Evolutionary conservation across 768 basidiomycete genomes (phyloP), one percentile per base, ranked within the genome.

Genomic region (Kwoniella sp.): DNA sequence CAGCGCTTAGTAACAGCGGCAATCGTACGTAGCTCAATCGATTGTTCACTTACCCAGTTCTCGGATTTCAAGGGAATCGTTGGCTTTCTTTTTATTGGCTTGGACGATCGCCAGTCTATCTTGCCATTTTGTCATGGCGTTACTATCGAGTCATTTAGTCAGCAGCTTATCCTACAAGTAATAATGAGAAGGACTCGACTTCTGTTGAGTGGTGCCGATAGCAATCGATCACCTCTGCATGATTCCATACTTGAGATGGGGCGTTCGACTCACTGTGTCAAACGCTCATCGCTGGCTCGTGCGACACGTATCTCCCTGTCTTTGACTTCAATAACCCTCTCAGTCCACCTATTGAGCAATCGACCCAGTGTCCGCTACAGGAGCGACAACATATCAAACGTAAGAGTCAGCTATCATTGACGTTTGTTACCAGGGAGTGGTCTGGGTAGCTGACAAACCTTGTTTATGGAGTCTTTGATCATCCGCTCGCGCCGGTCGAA

Each of bases 251-350:
- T n/a, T n/a, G 8, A 10, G 40, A 24, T 9, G 37, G 26, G 9
- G 7, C 36, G 30, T 4, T 51, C 4, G 1, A 50, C 64, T 49
- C 22, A 69, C 67, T 60, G 44, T 1, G 64, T 46, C 9, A 65
- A 21, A 2, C 47, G 44, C 8, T 29, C 40, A 33, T 68, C 52
- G 19, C 70, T 55, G 29, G 62, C 49, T 67, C 70, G 9, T 59
- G 54, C 12, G 63, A 68, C 33, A 8, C 72, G 68, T 12, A 73
- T 52, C 57, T 77, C 73, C 1, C 71, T 67, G 26, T 71, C 66
- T 55, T 77, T 74, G 50, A 74, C 40, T 17, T 68, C 63, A n/a
- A 77, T 59, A 26, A 77, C 69, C 15, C 68, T 51, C 13, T 53
- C 59, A 7, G 76, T 73, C 76, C 76, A 77, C 17, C 26, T 47